These are phyloP conservation scores for Erigeron canadensis DNA, from an alignment of 129 eudicot genomes.

Conservation along the genomic window DNA sequence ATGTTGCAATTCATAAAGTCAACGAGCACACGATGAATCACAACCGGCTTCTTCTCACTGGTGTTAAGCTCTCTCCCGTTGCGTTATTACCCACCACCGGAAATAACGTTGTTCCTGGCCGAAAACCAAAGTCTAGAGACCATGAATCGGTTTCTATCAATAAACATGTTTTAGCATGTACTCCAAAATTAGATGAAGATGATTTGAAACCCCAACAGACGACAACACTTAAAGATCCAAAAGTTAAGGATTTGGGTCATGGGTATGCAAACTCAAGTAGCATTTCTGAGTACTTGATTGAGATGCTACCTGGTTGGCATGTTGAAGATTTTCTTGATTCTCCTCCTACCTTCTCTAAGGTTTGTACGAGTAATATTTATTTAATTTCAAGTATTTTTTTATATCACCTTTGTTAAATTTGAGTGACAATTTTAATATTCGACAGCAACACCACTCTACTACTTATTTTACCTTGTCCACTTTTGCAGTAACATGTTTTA, in stretches of 20 bases:
- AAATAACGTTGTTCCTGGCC: constrained; percentile 30
- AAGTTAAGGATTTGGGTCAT: constrained; percentile 29
- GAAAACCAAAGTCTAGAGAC: constrained; percentile 14
- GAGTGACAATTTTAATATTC: too few species aligned
- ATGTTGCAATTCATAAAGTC: constrained; percentile 61
- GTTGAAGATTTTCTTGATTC: constrained; percentile 78
- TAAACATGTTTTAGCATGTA: not conserved
- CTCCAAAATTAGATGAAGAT: constrained; percentile 1
- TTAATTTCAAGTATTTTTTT: too few species aligned
- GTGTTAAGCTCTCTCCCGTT: constrained; percentile 50
- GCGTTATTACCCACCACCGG: constrained; percentile 25
- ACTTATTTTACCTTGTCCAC: not conserved
- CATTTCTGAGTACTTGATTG: constrained; percentile 83
- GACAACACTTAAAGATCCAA: not conserved
- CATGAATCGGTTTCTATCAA: constrained; percentile 13
- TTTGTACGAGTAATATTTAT: constrained; percentile 22
- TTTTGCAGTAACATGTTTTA: too few species aligned
- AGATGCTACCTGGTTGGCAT: constrained; percentile 85
- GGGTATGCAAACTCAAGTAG: constrained; percentile 40
- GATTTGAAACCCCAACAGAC: not conserved
- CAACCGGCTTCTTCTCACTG: constrained; percentile 53
- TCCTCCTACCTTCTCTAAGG: constrained; percentile 46
- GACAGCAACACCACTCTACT: not conserved
- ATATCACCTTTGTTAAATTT: not conserved
- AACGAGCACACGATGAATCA: constrained; percentile 63